Evolutionary conservation across 768 basidiomycete species (phyloP), one percentile per base, ranked within the genome.

Genomic region (Podaxis sp.): DNA sequence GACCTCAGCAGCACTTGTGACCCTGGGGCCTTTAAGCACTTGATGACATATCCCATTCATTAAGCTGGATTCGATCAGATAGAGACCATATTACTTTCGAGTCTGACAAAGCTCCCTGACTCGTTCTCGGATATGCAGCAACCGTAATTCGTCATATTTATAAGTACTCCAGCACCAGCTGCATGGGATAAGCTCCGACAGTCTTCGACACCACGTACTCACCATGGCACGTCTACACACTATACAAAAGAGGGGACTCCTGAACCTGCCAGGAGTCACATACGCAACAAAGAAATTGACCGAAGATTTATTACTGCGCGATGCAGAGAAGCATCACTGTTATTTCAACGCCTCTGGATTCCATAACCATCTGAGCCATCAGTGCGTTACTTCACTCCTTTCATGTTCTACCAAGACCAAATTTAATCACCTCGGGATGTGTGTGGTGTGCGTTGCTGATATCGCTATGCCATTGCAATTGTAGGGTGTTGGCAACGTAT

Each of bases 331-430:
- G 14, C 77, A 84, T 61, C 84, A 86, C 62, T 83, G 83, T 65
- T 79, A 77, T 66, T 83, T 77, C 64, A 69, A 74, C 10, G 54
- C 67, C 16, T 38, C 65, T 2, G 70, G 73, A 2, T 73, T 85
- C 28, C 84, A 87, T 64, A 85, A 85, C 66, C 85, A 87, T 67
- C 68, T 83, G 13, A 80, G 78, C 63, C 84, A 87, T 64, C 84
- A 86, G 84, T 85, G 54, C 69, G 80, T 65, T 35, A 9, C 42
- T 35, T 44, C n/a, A 63, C 18, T 23, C 16, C 38, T 46, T 25
- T 21, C 54, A 36, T 21, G 42, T 53, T 11, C 18, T 11, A 32
- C 32, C 1, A 32, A 9, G 32, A 9, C 32, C 32, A 32, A 32
- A 32, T 2, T 7, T 32, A 32, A 32, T 9, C 32, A 9, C 46